Conservation (phyloP, 1,284 basidiomycete genomes). For the Austroboletus novae-zelandiae region DNA sequence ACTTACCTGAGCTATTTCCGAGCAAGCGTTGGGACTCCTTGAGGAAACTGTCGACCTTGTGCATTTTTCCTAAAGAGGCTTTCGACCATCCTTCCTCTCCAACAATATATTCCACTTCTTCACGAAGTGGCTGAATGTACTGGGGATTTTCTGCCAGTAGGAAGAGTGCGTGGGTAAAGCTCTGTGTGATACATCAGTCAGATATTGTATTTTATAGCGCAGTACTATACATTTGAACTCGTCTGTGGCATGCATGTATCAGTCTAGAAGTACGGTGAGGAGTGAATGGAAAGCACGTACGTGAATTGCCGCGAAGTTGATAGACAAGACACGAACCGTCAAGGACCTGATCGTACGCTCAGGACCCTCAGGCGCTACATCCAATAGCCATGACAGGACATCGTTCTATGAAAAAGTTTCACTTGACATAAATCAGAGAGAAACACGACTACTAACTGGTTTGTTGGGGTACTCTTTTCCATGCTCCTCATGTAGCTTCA, state of each 20-base stretch:
- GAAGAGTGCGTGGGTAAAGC: background rate
- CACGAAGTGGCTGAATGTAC: background rate
- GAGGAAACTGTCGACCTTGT: background rate
- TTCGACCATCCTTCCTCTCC: background rate
- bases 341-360: slow-evolving; percentile 22
- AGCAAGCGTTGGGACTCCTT: slow-evolving; percentile 31
- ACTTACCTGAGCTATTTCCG: slow-evolving; percentile 28
- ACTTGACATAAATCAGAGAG: slow-evolving; percentile 7
- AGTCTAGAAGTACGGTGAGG: background rate
- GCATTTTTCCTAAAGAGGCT: background rate
- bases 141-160: background rate
- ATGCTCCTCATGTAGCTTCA: slow-evolving; percentile 27
- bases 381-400: background rate
- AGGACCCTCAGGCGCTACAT: background rate
- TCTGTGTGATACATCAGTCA: too few species aligned
- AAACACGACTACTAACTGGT: slow-evolving; percentile 30
- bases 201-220: background rate
- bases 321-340: slow-evolving; percentile 29
- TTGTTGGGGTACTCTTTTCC: slow-evolving; percentile 38
- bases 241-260: too few species aligned
- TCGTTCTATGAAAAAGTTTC: background rate
- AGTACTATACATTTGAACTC: slow-evolving; percentile 6
- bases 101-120: background rate
- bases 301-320: too few species aligned
- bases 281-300: slow-evolving; percentile 25